phyloP scores from a whole-genome alignment of 352 stramenopile species.

The Phytopythium chamaehyphon region DNA sequence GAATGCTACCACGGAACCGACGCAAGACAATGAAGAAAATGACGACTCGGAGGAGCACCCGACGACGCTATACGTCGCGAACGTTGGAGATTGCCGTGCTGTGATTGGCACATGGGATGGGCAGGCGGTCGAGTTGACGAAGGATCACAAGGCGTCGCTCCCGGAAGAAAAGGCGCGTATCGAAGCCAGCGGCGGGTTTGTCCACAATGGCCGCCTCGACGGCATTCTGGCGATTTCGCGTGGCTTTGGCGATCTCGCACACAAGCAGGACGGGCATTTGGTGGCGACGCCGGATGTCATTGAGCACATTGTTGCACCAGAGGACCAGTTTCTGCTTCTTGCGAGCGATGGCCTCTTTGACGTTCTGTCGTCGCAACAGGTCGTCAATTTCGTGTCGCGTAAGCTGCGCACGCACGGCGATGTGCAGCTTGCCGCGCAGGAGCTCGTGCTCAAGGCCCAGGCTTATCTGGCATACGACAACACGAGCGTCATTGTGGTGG shows the following conservation, averaged over 20 bases:
- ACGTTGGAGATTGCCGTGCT: conserved; percentile 88
- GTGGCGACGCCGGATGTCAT: conserved; percentile 81
- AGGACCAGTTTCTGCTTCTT: conserved; percentile 89
- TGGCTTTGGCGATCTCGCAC: conserved; percentile 85
- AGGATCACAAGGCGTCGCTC: conserved; percentile 85
- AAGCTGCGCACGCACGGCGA: conserved; percentile 86
- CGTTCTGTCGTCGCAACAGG: conserved; percentile 86
- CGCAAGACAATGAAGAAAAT: conserved; percentile 1
- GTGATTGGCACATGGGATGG: conserved; percentile 80
- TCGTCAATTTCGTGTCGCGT: conserved; percentile 89
- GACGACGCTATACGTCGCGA: conserved; percentile 75
- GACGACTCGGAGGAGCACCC: conserved; percentile 23
- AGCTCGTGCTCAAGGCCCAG: conserved; percentile 85
- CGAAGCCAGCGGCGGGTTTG: conserved; percentile 74
- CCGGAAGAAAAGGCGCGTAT: conserved; percentile 77
- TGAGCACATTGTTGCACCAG: conserved; percentile 45
- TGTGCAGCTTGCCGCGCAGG: conserved; percentile 85
- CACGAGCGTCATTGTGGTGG: conserved; percentile 86
- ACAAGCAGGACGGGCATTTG: conserved; percentile 88
- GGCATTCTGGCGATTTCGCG: conserved; percentile 85
- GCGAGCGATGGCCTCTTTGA: conserved; percentile 92
- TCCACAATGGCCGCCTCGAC: conserved; percentile 87
- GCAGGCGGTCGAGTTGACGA: conserved; percentile 72
- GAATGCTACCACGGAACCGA: neutral
- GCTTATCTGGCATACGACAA: conserved; percentile 91